Percentiles rank a stretch among this genome's conserved stretches.
Evolutionary conservation across 768 basidiomycete species (phyloP).

Genomic region (Suillus plorans): DNA sequence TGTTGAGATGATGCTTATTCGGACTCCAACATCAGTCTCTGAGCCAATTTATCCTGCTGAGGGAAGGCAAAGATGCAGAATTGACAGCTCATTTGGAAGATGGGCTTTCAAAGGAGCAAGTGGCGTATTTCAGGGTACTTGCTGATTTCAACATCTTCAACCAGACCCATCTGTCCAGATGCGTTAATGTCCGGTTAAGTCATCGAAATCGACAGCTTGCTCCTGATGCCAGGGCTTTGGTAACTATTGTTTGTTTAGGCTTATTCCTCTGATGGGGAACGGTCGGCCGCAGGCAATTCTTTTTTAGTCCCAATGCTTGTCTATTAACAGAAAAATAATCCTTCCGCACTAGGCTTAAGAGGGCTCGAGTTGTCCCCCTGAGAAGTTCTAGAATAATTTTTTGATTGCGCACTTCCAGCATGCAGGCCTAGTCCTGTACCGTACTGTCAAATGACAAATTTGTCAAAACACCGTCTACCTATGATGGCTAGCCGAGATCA

Average conservation of each 20-base stretch:
- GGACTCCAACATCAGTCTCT: background rate
- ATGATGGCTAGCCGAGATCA: slow-evolving; percentile 2
- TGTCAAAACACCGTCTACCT: background rate
- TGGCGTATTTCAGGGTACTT: background rate
- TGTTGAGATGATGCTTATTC: background rate
- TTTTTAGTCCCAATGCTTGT: slow-evolving; percentile 1
- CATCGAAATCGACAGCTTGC: slow-evolving; percentile 15
- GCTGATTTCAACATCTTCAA: background rate
- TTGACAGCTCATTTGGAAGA: background rate
- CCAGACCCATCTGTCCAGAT: slow-evolving; percentile 12
- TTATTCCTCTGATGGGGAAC: slow-evolving; percentile 4
- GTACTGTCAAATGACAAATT: slow-evolving; percentile 3
- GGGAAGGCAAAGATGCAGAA: background rate
- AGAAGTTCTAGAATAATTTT: slow-evolving; percentile 2
- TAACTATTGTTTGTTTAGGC: slow-evolving; percentile 11
- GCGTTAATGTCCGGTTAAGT: slow-evolving; percentile 26
- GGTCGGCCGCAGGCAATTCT: slow-evolving; percentile 4
- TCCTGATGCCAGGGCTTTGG: slow-evolving; percentile 15
- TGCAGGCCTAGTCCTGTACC: background rate
- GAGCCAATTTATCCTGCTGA: background rate
- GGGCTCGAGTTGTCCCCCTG: background rate
- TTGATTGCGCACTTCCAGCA: background rate
- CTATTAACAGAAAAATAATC: slow-evolving; percentile 3
- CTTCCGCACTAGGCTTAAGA: slow-evolving; percentile 6
- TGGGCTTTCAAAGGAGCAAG: background rate